Conservation (phyloP, 2,329 filamentous ascomycete species). For the Penicillium digitatum region DNA sequence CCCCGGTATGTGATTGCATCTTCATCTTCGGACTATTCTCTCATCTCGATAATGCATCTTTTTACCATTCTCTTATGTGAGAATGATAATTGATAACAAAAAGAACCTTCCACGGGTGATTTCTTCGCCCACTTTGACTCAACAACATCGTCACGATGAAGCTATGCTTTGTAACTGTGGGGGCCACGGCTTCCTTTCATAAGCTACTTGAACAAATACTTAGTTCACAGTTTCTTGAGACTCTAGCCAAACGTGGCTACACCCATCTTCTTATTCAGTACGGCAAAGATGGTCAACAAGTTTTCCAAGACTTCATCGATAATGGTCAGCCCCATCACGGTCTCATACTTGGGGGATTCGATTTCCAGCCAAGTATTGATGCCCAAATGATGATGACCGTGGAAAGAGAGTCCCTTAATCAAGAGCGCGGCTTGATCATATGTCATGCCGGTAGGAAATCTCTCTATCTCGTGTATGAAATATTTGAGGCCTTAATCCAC, state of each 20-base stretch:
- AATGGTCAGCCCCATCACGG: conserved; percentile 30
- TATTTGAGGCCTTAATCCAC: not conserved
- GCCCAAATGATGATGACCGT: conserved; percentile 55
- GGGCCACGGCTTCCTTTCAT: conserved; percentile 82
- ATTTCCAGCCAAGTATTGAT: conserved; percentile 61
- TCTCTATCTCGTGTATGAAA: conserved; percentile 8
- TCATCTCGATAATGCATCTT: not conserved
- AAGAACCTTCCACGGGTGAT: not conserved
- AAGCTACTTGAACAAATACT: conserved; percentile 65
- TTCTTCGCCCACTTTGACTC: not conserved
- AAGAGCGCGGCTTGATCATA: conserved; percentile 67
- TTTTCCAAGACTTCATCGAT: conserved; percentile 44
- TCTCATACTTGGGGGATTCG: conserved; percentile 59
- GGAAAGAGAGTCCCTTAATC: conserved; percentile 39
- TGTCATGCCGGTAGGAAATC: conserved; percentile 72
- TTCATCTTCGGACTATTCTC: not conserved
- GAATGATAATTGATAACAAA: not conserved
- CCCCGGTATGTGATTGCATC: not conserved
- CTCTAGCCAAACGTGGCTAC: conserved; percentile 59
- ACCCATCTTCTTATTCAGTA: conserved; percentile 75
- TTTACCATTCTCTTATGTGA: not conserved
- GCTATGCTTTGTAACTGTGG: conserved; percentile 80
- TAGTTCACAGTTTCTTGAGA: conserved; percentile 57
- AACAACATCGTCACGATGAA: conserved; percentile 26
- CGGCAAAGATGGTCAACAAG: conserved; percentile 60